A percentile compares a stretch with the other conserved stretches of the same genome.
Conservation (phyloP, 495 filamentous ascomycete genomes). For the Hypomontagnella submonticulosa region DNA sequence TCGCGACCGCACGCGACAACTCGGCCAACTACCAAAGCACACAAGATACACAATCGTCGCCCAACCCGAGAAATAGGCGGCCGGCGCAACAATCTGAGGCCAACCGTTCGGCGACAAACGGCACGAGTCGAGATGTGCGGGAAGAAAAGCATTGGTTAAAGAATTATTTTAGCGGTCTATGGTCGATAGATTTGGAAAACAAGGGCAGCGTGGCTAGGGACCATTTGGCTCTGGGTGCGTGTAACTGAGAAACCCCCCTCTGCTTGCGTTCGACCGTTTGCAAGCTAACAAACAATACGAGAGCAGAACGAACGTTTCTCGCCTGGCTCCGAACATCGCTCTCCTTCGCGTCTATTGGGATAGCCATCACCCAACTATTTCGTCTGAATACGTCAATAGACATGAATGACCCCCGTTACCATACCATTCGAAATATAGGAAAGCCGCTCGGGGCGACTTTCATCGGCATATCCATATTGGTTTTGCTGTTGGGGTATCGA, state of each 20-base stretch:
- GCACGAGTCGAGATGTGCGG: constrained; percentile 14
- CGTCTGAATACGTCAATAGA: constrained; percentile 80
- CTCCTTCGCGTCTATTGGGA: constrained; percentile 95
- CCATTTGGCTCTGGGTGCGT: constrained; percentile 89
- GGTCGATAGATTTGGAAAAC: constrained; percentile 91
- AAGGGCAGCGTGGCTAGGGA: constrained; percentile 96
- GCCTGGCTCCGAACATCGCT: constrained; percentile 97
- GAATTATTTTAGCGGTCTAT: constrained; percentile 71
- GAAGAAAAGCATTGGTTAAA: constrained; percentile 50
- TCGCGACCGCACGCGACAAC: constrained; percentile 44
- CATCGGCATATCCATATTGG: constrained; percentile 83
- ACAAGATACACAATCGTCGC: constrained; percentile 45
- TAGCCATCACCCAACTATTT: constrained; percentile 96
- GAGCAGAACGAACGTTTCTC: constrained; percentile 90
- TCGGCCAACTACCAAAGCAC: constrained; percentile 52
- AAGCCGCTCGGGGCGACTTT: constrained; percentile 96
- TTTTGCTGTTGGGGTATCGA: constrained; percentile 82
- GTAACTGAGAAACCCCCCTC: constrained; percentile 1
- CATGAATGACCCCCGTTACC: constrained; percentile 45
- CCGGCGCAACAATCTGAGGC: constrained; percentile 22
- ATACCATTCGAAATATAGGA: constrained; percentile 77
- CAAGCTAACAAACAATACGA: constrained; percentile 35
- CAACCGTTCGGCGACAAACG: constrained; percentile 17
- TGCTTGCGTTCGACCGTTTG: constrained; percentile 11
- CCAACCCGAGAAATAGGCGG: constrained; percentile 38